Evolutionary conservation across 2,329 filamentous ascomycete species (phyloP).

Genomic region (Bertia moriformis): DNA sequence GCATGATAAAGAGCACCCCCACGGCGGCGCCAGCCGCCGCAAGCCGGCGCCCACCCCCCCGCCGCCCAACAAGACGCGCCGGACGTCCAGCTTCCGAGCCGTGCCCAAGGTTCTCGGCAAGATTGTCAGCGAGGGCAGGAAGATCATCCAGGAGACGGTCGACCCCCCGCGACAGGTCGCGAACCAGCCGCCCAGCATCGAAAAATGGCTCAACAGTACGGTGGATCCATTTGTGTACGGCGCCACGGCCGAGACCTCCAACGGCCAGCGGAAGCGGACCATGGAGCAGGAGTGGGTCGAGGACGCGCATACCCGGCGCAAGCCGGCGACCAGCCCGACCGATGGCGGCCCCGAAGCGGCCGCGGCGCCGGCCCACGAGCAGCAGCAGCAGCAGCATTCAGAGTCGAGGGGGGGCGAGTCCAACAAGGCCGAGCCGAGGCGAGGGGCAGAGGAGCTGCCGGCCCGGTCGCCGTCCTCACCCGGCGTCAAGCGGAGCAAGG

Average conservation of each 20-base stretch:
- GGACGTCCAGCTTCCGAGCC: constrained; percentile 40
- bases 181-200: constrained; percentile 49
- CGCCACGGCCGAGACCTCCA: constrained; percentile 26
- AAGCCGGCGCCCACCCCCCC: constrained; percentile 26
- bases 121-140: constrained; percentile 48
- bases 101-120: constrained; percentile 51
- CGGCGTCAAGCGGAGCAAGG: constrained; percentile 37
- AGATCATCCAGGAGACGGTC: constrained; percentile 46
- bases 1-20: too few relatives aligned
- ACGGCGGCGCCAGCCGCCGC: constrained; percentile 21
- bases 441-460: constrained; percentile 14
- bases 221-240: constrained; percentile 48
- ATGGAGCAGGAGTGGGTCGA: constrained; percentile 18
- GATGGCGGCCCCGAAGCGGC: neutral
- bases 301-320: constrained; percentile 5
- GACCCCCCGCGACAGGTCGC: constrained; percentile 35
- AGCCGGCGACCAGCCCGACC: constrained; percentile 1
- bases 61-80: constrained; percentile 22
- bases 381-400: constrained; percentile 4
- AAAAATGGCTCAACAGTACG: constrained; percentile 49
- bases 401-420: constrained; percentile 4
- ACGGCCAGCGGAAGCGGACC: constrained; percentile 13
- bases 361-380: constrained; percentile 1
- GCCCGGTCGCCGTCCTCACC: constrained; percentile 9
- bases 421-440: constrained; percentile 9